Evolutionary conservation across 805 yeast species (phyloP).

Genomic region (Nakazawaea populi): DNA sequence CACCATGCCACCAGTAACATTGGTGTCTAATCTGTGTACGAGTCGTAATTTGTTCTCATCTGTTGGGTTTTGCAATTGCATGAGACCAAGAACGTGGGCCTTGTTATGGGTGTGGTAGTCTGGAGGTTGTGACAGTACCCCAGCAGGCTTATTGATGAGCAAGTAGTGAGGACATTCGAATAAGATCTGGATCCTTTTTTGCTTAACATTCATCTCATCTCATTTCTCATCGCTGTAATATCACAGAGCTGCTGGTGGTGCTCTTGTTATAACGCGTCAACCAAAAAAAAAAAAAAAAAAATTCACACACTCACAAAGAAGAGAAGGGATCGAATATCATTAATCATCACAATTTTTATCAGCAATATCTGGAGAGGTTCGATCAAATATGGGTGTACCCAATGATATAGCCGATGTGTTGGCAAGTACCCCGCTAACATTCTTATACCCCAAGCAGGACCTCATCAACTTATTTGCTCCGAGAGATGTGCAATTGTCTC

Average conservation of each 20-base stretch:
- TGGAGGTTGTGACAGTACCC: constrained; percentile 27
- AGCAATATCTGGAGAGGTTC: neutral
- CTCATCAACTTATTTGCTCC: constrained; percentile 23
- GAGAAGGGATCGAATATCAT: neutral
- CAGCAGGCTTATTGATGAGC: constrained; percentile 31
- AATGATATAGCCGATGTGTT: constrained; percentile 17
- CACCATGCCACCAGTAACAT: constrained; percentile 35
- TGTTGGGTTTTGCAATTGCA: constrained; percentile 1
- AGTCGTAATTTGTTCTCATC: constrained; percentile 15
- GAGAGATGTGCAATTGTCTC: constrained; percentile 13
- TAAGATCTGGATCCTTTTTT: constrained; percentile 4
- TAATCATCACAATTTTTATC: too few species aligned
- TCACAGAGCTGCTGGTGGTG: neutral
- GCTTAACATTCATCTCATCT: neutral
- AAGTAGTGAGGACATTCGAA: constrained; percentile 18
- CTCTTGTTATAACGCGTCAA: neutral
- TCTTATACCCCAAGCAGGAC: constrained; percentile 32
- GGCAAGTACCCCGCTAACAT: constrained; percentile 26
- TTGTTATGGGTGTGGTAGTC: constrained; percentile 12
- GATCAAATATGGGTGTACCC: constrained; percentile 6
- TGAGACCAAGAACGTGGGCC: constrained; percentile 7
- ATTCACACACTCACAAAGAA: neutral
- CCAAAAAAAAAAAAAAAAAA: constrained; percentile 1
- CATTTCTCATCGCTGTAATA: neutral
- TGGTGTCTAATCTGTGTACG: constrained; percentile 33